phyloP scores from a whole-genome alignment of 2,329 filamentous ascomycete species.

The Colletotrichum tropicale region DNA sequence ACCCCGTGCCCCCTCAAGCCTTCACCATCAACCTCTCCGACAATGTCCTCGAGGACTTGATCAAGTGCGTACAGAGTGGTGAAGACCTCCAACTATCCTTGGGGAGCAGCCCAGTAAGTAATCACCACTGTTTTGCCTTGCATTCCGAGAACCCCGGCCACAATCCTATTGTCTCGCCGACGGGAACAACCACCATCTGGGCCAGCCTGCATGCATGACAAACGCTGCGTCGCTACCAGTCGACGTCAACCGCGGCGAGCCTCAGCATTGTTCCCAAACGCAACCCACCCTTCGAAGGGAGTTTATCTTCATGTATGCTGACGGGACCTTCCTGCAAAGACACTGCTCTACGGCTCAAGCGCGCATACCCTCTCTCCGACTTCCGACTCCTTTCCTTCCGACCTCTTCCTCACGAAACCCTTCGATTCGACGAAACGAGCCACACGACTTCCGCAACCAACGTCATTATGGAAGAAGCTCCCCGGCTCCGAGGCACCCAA shows the following conservation, averaged over 20 bases:
- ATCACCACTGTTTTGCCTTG: not conserved
- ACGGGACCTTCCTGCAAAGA: slow-evolving; percentile 38
- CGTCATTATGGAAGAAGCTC: slow-evolving; percentile 51
- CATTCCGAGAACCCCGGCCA: not conserved
- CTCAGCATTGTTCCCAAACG: not conserved
- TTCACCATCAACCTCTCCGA: slow-evolving; percentile 64
- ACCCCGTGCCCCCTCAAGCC: slow-evolving; percentile 54
- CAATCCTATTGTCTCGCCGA: slow-evolving; percentile 6
- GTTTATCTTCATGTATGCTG: not conserved
- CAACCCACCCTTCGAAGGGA: not conserved
- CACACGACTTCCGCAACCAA: slow-evolving; percentile 54
- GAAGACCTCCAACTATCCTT: slow-evolving; percentile 61
- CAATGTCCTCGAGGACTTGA: slow-evolving; percentile 65
- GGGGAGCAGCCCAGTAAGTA: slow-evolving; percentile 64
- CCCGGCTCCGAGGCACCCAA: slow-evolving; percentile 27
- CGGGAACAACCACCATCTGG: not conserved
- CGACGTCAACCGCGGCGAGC: not conserved
- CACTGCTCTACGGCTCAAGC: slow-evolving; percentile 57
- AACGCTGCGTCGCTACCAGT: not conserved
- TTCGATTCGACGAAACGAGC: slow-evolving; percentile 50
- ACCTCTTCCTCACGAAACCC: slow-evolving; percentile 61
- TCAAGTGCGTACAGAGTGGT: slow-evolving; percentile 62
- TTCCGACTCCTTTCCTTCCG: slow-evolving; percentile 53
- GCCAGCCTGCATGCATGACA: not conserved
- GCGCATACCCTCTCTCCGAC: slow-evolving; percentile 51